Evolutionary conservation across 306 rosid genomes (phyloP).

Genomic region (Neltuma alba): DNA sequence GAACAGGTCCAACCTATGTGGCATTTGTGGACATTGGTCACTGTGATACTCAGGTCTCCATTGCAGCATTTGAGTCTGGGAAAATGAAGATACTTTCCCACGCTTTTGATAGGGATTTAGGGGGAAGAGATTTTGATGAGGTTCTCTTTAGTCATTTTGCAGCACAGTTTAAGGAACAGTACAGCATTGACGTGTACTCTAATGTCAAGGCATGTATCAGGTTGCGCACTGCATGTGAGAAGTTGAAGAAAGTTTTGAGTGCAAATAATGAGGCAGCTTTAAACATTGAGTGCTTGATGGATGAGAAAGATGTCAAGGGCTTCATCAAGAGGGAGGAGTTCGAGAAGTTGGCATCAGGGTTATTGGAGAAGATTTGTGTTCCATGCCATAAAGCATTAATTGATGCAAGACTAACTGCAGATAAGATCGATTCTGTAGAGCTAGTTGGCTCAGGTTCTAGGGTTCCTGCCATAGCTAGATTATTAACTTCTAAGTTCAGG

Average conservation of each 20-base stretch:
- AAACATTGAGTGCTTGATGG: constrained; percentile 95
- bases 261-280: constrained; percentile 95
- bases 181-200: constrained; percentile 69
- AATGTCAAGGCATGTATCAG: constrained; percentile 82
- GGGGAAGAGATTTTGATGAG: constrained; percentile 97
- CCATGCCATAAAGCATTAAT: constrained; percentile 76
- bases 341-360: constrained; percentile 72
- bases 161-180: constrained; percentile 70
- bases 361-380: constrained; percentile 64
- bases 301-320: constrained; percentile 97
- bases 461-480: constrained; percentile 76
- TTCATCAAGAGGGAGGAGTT: constrained; percentile 90
- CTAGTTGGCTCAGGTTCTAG: constrained; percentile 98
- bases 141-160: constrained; percentile 82
- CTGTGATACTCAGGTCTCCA: constrained; percentile 88
- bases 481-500: constrained; percentile 62
- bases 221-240: constrained; percentile 86
- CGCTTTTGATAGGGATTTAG: constrained; percentile 74
- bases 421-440: constrained; percentile 76
- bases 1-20: constrained; percentile 53
- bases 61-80: constrained; percentile 75
- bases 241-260: constrained; percentile 93
- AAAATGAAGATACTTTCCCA: constrained; percentile 83
- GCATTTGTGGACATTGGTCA: constrained; percentile 95
- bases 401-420: constrained; percentile 66